These are phyloP conservation scores for Scheffersomyces stipitis DNA, from an alignment of 805 yeast species.

Conservation along the genomic window DNA sequence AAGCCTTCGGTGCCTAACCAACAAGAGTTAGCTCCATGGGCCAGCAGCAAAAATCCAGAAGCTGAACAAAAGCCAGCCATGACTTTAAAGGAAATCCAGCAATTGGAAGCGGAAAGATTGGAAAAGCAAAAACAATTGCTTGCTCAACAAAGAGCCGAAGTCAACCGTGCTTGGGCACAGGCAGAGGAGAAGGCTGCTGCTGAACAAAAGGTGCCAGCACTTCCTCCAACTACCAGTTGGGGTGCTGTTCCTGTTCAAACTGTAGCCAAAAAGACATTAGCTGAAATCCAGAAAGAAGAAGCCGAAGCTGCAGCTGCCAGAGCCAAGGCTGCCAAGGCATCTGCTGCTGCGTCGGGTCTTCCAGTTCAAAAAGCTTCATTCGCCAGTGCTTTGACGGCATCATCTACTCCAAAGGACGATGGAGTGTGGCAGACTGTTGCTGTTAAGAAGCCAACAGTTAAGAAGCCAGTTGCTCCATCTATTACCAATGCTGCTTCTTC, in stretches of 20 bases:
- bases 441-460: constrained; percentile 34
- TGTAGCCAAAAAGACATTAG: constrained; percentile 50
- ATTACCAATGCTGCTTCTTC: constrained; percentile 18
- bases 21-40: constrained; percentile 54
- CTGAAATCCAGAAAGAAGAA: constrained; percentile 64
- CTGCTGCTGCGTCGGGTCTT: constrained; percentile 1
- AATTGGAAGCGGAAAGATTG: constrained; percentile 45
- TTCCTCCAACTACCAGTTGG: constrained; percentile 49
- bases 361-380: constrained; percentile 21
- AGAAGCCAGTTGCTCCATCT: constrained; percentile 18
- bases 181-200: constrained; percentile 22
- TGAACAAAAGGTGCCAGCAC: constrained; percentile 21
- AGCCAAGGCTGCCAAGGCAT: constrained; percentile 16
- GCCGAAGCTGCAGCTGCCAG: constrained; percentile 38
- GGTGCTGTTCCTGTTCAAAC: constrained; percentile 23
- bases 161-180: constrained; percentile 19
- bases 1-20: constrained; percentile 16
- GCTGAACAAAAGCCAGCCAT: constrained; percentile 33
- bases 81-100: constrained; percentile 53
- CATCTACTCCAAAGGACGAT: constrained; percentile 24
- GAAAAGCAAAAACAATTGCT: constrained; percentile 40
- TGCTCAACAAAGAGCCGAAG: constrained; percentile 25
- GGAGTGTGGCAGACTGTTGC: constrained; percentile 43
- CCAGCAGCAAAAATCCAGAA: constrained; percentile 25
- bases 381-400: constrained; percentile 35